Base-by-base conservation (phyloP, 1,139 yeast species). In the Candida tetrigidarum region DNA sequence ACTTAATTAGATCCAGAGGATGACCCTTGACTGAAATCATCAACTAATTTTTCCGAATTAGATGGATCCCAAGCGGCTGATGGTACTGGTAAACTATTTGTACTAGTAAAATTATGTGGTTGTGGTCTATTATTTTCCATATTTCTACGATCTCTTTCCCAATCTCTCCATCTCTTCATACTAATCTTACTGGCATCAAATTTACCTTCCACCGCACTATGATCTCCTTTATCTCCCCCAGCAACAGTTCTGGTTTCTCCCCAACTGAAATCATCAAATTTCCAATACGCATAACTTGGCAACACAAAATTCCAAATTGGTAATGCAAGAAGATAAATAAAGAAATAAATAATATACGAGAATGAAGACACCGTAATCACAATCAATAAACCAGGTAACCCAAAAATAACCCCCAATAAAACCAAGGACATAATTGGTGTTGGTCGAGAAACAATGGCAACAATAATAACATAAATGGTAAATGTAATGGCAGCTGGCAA, bases 261-360 rank as follows among this genome's bases (percentile, higher is more conserved):
- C 99, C 99, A 93, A 58, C 93, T 83, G 70, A 93, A 93, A 66
- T 93, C 99, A 66, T 93, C 99, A 67, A 93, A 93, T 66, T 92
- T 92, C 99, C 99, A 93, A 58, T 66, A 93, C 0, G 98, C 90
- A 66, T 93, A 89, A 42, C 82, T 64, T 3, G 99, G 99, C 45
- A 93, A 74, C 5, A 92, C 85, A 62, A 93, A 88, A 64, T 93
- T 93, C 99, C 99, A 93, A 50, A 93, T 76, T 27, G 98, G 98
- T 51, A 93, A 78, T 0, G 98, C 96, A 34, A 83, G 1, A 35
- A 93, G 66, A 61, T 93, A 93, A 50, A 91, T 77, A 35, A 83
- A 46, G 85, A 92, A 89, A 89, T 97, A 93, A 23, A 84, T 49
- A 41, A 93, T 59, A 60, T 92, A 93, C 16, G 86, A 80, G 59